Base-by-base conservation (phyloP, 176 grass and related monocot genomes). In the Paspalum vaginatum region DNA sequence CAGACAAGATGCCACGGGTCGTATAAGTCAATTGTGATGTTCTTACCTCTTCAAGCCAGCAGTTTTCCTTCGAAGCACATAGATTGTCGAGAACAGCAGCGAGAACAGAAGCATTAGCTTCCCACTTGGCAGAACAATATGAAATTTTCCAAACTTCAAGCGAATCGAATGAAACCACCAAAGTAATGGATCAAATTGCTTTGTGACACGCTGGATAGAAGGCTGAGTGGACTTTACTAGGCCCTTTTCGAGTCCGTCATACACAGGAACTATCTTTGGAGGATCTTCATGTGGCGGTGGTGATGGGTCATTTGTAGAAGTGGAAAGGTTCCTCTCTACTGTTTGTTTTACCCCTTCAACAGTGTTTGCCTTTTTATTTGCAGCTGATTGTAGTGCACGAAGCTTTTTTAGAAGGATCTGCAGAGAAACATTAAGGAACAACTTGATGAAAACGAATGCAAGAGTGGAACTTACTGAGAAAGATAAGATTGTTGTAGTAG, bases 131-230 rank as follows among this genome's bases (percentile, higher is more conserved):
- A 98, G 50, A 45, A 93, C 88, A 48, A 95, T 81, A 61, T 95
- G 86, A 11, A 89, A 11, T 48, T 87, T 91, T 18, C 90, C 92
- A 59, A 98, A 24, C 27, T 89, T 98, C 13, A 95, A 49, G 56
- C 79, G 90, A 27, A 93, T 67, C 0, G 95, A 89, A 52, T 85
- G 88, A 47, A 95, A 95, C 96, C 96, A 98, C 90, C 89, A 89
- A 55, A 93, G 81, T 9, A 85, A 74, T 4, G 85, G 90, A 77
- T 92, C 57, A 53, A 93, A 70, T 15, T 77, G 84, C 74, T 95
- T 83, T 58, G 25, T 11, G 21, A 65, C 67, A 7, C 8, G 72
- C 52, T 81, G 75, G 57, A 82, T 70, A 44, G 84, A 65, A 79
- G 82, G 64, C 39, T 81, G 78, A 73, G 72, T 61, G 38, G 85